Evolutionary conservation across 2,329 filamentous ascomycete species (phyloP).

Genomic region (Lizonia empirigonia): DNA sequence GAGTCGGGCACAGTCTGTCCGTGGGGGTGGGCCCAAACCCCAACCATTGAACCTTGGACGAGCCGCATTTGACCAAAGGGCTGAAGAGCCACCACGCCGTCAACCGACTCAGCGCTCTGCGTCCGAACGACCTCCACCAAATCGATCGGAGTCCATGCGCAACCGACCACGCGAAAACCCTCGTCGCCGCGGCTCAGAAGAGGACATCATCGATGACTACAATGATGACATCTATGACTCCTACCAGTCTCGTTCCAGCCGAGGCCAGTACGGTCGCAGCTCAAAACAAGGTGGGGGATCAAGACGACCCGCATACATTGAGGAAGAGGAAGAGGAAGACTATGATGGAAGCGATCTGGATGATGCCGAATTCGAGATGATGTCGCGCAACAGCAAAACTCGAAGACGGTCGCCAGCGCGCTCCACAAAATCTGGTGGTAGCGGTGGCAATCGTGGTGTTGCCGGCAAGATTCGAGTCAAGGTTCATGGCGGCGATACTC

Average conservation of each 20-base stretch:
- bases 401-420: conserved; percentile 52
- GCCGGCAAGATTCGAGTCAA: conserved; percentile 84
- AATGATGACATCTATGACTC: conserved; percentile 70
- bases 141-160: conserved; percentile 44
- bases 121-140: conserved; percentile 51
- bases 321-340: conserved; percentile 80
- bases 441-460: conserved; percentile 55
- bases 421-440: conserved; percentile 40
- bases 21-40: conserved; percentile 55
- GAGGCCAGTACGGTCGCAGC: conserved; percentile 37
- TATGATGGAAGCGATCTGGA: conserved; percentile 74
- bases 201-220: conserved; percentile 60
- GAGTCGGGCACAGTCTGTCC: conserved; percentile 57
- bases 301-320: conserved; percentile 68
- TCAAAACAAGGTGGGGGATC: conserved; percentile 44
- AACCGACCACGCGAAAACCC: conserved; percentile 33
- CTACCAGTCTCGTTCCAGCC: conserved; percentile 55
- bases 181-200: conserved; percentile 49
- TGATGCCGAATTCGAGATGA: conserved; percentile 80
- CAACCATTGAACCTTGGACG: conserved; percentile 55
- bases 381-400: conserved; percentile 55
- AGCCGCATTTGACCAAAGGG: conserved; percentile 54
- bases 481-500: conserved; percentile 83
- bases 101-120: conserved; percentile 49
- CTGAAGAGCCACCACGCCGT: conserved; percentile 41